Evolutionary conservation across 495 filamentous ascomycete genomes (phyloP), one percentile per base, ranked within the genome.

Genomic region (Letharia lupina): DNA sequence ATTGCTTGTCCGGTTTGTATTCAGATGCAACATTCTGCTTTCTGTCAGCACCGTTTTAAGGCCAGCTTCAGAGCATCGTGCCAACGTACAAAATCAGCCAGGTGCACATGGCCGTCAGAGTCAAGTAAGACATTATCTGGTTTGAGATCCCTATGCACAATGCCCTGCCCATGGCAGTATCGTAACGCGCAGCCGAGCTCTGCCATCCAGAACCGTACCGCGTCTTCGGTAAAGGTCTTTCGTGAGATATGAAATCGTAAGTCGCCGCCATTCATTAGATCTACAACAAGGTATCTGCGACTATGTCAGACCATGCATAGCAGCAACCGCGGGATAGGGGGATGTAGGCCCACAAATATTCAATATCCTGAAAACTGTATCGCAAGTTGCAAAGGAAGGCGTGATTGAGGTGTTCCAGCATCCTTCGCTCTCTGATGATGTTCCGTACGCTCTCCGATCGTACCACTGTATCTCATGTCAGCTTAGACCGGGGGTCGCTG

Each of bases 281-380:
- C 94, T 64, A 98, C 92, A 59, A 98, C 95, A 70, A 98, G 86
- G 76, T 98, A 98, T 80, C 93, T 96, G 68, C 28, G 28, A 44
- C 28, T 33, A 44, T 74, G 65, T 77, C 64, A 64, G 48, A 40
- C n/a, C 18, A 18, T 69, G 33, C 48, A 47, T 60, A 5, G 52
- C 16, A 54, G 33, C 37, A 44, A 35, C 6, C 15, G 54, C 15
- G 54, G 5, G 40, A 7, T 39, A n/a, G n/a, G 35, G 45, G 37
- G 61, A 11, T 37, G 40, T 64, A 47, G 23, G 77, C 91, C 70
- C 82, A 98, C 94, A 98, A 87, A 77, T 98, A 98, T 74, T 98
- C 94, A 70, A 97, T 91, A 76, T 98, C 94, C 78, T 98, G 94
- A 75, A 98, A 98, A 80, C 92, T 96, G 77, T 98, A 98, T 62